A percentile compares a stretch with the other conserved stretches of the same genome.
phyloP scores from a whole-genome alignment of 1,284 basidiomycete genomes.

The Ustilago loliicola region DNA sequence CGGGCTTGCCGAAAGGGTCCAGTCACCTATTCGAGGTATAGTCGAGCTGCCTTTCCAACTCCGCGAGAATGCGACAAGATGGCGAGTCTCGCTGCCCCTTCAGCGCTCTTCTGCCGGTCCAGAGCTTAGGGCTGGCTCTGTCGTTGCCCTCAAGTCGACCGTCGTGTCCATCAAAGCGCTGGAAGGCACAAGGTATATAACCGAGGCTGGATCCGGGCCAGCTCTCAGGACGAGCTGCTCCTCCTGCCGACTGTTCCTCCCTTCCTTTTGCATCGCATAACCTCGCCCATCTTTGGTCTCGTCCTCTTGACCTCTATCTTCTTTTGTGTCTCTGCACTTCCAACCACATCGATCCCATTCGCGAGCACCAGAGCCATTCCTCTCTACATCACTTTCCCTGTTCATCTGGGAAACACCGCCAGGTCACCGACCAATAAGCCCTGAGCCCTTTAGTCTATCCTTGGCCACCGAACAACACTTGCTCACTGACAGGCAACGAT shows the following conservation, averaged over 20 bases:
- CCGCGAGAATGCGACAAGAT: not conserved
- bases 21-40: constrained; percentile 2
- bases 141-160: not conserved
- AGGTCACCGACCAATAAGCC: too few relatives aligned
- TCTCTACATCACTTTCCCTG: too few relatives aligned
- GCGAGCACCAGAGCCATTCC: too few relatives aligned
- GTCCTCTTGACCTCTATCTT: not conserved
- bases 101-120: not conserved
- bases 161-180: too few relatives aligned
- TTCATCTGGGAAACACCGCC: too few relatives aligned
- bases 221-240: not conserved
- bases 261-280: not conserved
- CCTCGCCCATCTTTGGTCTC: not conserved
- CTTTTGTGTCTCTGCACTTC: not conserved
- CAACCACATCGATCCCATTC: too few relatives aligned
- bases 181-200: not conserved
- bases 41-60: constrained; percentile 9
- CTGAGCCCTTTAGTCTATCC: too few relatives aligned
- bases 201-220: not conserved
- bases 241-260: not conserved
- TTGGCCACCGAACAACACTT: too few relatives aligned
- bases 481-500: too few relatives aligned
- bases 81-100: not conserved
- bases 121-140: not conserved
- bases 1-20: constrained; percentile 26